Percentiles rank a stretch among this genome's conserved stretches.
Conservation (phyloP, 2,329 filamentous ascomycete species). For the Pyrenophora teres region DNA sequence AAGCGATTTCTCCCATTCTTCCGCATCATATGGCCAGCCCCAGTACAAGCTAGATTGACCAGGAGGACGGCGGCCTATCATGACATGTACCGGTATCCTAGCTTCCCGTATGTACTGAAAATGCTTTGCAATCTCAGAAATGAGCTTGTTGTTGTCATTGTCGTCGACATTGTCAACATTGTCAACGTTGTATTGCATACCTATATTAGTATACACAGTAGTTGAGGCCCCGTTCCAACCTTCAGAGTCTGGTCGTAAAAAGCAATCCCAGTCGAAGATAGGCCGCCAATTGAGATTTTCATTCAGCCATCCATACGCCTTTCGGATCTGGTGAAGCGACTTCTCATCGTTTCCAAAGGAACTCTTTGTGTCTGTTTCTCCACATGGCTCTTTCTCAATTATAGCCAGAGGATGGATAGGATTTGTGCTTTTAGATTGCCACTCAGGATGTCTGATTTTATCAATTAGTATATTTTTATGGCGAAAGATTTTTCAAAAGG, state of each 20-base stretch:
- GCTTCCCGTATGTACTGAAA: conserved; percentile 20
- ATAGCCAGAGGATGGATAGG: conserved; percentile 28
- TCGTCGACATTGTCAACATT: background rate
- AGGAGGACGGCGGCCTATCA: conserved; percentile 26
- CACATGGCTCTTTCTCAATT: conserved; percentile 8
- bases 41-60: conserved; percentile 30
- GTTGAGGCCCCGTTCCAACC: background rate
- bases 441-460: conserved; percentile 12
- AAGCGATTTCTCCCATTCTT: conserved; percentile 21
- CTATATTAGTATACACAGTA: no score
- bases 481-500: no score
- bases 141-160: background rate
- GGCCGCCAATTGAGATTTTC: conserved; percentile 30
- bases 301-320: conserved; percentile 28
- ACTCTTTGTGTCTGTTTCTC: no score
- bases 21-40: conserved; percentile 18
- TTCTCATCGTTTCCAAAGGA: no score
- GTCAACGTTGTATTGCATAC: no score
- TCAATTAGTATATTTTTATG: no score
- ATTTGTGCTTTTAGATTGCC: conserved; percentile 16
- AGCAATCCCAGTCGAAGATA: conserved; percentile 36
- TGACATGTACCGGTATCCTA: conserved; percentile 26
- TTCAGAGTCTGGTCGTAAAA: conserved; percentile 13
- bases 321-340: background rate
- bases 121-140: conserved; percentile 8